Evolutionary conservation across 148 eudicot genomes (phyloP).

Genomic region (Diospyros kaki): DNA sequence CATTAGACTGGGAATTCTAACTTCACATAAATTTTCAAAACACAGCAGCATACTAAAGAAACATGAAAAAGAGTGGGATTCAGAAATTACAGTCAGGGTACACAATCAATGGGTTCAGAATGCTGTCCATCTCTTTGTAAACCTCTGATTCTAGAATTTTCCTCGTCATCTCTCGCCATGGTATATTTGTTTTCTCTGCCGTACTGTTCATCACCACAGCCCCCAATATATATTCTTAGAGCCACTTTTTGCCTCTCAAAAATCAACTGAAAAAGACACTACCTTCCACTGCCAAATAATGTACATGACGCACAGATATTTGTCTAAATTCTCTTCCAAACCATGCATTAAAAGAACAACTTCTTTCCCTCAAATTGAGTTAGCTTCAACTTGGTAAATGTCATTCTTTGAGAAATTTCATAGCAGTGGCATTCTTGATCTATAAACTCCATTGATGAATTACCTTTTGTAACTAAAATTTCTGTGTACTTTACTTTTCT

Average conservation of each 20-base stretch:
- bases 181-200: constrained; percentile 88
- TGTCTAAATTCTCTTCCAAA: neutral
- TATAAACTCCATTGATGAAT: no score
- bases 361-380: no score
- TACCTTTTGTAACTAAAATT: no score
- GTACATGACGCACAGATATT: neutral
- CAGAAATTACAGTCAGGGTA: constrained; percentile 75
- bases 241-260: neutral
- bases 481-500: no score
- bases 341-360: neutral
- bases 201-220: constrained; percentile 62
- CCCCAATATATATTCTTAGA: neutral
- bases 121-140: constrained; percentile 66
- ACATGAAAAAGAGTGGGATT: neutral
- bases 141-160: constrained; percentile 86
- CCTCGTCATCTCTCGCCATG: constrained; percentile 89
- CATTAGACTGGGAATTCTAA: neutral
- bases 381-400: no score
- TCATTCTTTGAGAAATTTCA: no score
- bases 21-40: neutral
- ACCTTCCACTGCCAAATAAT: no score
- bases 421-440: no score
- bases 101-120: constrained; percentile 47
- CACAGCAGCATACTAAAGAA: neutral
- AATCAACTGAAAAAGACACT: neutral